Evolutionary conservation across 2,329 filamentous ascomycete species (phyloP), one percentile per base, ranked within the genome.

Genomic region (Ascochyta fabae): DNA sequence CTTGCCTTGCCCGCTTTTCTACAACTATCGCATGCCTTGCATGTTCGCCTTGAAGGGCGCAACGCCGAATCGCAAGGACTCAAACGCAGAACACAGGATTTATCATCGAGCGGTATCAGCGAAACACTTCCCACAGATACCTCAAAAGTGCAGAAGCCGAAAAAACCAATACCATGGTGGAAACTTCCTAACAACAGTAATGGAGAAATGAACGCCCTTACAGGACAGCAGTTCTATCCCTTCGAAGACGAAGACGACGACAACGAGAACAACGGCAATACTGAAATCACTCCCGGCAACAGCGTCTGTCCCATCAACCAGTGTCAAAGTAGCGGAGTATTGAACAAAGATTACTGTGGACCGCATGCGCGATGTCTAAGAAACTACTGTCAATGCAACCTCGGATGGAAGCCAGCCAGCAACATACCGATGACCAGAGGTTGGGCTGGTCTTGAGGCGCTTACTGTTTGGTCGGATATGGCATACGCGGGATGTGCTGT

Each of bases 371-470:
- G 48, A 35, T 56, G 53, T 13, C 13, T 56, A 8, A 16, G 16
- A 3, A 31, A 9, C 7, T 47, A 43, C 15, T 56, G 53, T 12
- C 47, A 42, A 12, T 56, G 53, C 16, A 29, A 52, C 4, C 13
- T 56, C 24, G 53, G 53, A 27, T 52, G 47, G 48, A 56, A 56
- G 19, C 26, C 48, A 8, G 33, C 22, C 8, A 27, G 15, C 12
- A 9, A 41, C 39, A 10, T 36, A n/a, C 5, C 22, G 1, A 35
- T 23, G 27, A 22, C 43, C 44, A 48, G 53, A 23, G 53, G 53
- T 3, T 56, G 53, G 53, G 50, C 23, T 3, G 53, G 53, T 7
- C 53, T 56, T 27, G 53, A 56, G 15, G 47, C 31, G 19, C 42
- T 56, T 26, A 56, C 53, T 16, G 53, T 56, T 3, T 55, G 53